Base-by-base conservation (phyloP, 164 flowering plant genomes). In the Macadamia tetraphylla region DNA sequence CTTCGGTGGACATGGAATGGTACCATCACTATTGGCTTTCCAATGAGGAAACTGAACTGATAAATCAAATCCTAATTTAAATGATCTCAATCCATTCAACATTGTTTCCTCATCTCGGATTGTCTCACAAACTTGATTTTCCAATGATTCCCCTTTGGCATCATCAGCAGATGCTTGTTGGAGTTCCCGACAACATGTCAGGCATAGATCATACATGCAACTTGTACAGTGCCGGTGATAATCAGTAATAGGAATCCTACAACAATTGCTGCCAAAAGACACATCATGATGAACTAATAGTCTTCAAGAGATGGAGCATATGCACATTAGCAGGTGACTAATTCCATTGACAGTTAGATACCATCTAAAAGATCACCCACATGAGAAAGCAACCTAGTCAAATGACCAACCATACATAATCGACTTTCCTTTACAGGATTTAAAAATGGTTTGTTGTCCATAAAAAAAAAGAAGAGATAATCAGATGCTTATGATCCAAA, bases 151-250 rank as follows among this genome's bases (percentile, higher is more conserved):
- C 55, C 57, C 71, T 53, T 58, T 58, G 10, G 14, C 70, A 29
- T 52, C 70, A 69, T 23, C 40, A 35, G n/a, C 59, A 69, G 89
- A 78, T 73, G 77, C 85, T 71, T 75, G 85, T 30, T 92, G 82
- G 43, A 94, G 85, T 80, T 89, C 94, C 70, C 78, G 84, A 81
- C 94, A 92, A 77, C 99, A 94, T 71, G 80, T 76, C 58, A 94
- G 88, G 81, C 97, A 92, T 63, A 94, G 73, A 81, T 92, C 97
- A 79, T 86, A 90, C 32, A 86, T 79, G 80, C 99, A 94, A 72
- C 72, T 85, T 70, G 85, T 58, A 76, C 99, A 94, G 70, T 88
- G 95, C 59, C 97, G 84, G 71, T 94, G 96, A 78, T 92, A 94
- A 79, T 94, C 99, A 65, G 89, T 79, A 66, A 94, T 88, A 3